Evolutionary conservation across 148 eudicot species (phyloP).

Genomic region (Amaranthus cruentus): DNA sequence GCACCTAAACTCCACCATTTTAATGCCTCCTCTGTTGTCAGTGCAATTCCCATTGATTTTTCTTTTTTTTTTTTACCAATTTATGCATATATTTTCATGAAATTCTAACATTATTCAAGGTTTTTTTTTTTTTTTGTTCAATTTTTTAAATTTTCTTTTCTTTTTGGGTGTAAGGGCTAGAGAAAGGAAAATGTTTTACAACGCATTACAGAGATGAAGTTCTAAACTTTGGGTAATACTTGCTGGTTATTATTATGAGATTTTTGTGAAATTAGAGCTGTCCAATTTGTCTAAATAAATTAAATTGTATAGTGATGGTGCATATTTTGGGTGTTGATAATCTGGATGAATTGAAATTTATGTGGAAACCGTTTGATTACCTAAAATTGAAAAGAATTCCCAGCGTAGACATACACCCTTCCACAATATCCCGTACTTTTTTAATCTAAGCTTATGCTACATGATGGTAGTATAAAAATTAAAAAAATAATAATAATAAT

Average conservation of each 20-base stretch:
- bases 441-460: no score
- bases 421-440: no score
- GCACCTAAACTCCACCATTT: slow-evolving; percentile 5
- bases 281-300: background rate
- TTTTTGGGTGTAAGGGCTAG: background rate
- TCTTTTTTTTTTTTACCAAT: background rate
- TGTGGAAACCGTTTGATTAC: no score
- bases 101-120: no score
- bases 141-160: background rate
- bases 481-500: no score
- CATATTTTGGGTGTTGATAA: no score
- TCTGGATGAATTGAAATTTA: no score
- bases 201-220: background rate
- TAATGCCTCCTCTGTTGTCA: background rate
- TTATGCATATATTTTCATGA: background rate
- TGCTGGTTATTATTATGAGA: background rate
- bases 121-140: background rate
- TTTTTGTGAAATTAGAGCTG: background rate
- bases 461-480: no score
- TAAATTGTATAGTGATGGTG: background rate
- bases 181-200: background rate
- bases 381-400: no score
- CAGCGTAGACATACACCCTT: no score
- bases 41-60: no score
- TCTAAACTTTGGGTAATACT: background rate